Percentiles rank a stretch among this genome's conserved stretches.
These are phyloP conservation scores for Starmera stellimalicola DNA, from an alignment of 1,139 yeast genomes.

Conservation along the genomic window DNA sequence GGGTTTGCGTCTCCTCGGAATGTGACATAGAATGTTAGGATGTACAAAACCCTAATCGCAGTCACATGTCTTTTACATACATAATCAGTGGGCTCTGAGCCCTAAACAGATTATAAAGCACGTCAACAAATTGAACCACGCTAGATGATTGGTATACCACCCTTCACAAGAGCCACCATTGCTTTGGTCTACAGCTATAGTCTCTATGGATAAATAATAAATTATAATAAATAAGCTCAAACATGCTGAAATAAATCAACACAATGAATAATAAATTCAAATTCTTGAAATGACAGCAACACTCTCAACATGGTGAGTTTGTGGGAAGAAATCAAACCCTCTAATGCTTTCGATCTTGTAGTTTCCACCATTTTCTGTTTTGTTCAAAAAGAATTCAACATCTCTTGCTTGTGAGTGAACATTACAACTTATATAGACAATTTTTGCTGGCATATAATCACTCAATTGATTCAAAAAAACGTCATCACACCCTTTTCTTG, in stretches of 20 bases:
- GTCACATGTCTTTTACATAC: no score
- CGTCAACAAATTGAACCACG: no score
- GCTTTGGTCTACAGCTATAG: not conserved
- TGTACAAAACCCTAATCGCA: no score
- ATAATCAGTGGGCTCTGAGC: not conserved
- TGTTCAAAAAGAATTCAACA: conserved; percentile 67
- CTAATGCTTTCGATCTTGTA: conserved; percentile 74
- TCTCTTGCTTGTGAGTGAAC: conserved; percentile 98
- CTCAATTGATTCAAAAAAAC: conserved; percentile 78
- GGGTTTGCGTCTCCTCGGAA: not conserved
- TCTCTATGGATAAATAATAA: not conserved
- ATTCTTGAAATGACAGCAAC: conserved; percentile 64
- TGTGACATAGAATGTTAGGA: no score
- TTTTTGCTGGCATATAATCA: conserved; percentile 71
- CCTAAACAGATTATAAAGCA: not conserved
- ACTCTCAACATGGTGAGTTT: conserved; percentile 95
- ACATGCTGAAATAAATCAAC: not conserved
- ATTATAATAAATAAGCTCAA: not conserved
- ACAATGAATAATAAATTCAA: conserved; percentile 3
- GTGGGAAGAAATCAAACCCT: conserved; percentile 97
- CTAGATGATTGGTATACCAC: no score
- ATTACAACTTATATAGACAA: conserved; percentile 91
- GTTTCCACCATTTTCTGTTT: conserved; percentile 50
- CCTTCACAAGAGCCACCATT: not conserved
- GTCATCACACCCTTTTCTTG: conserved; percentile 93